Evolutionary conservation across 306 rosid genomes (phyloP), one percentile per base, ranked within the genome.

Genomic region (Lupinus albus): DNA sequence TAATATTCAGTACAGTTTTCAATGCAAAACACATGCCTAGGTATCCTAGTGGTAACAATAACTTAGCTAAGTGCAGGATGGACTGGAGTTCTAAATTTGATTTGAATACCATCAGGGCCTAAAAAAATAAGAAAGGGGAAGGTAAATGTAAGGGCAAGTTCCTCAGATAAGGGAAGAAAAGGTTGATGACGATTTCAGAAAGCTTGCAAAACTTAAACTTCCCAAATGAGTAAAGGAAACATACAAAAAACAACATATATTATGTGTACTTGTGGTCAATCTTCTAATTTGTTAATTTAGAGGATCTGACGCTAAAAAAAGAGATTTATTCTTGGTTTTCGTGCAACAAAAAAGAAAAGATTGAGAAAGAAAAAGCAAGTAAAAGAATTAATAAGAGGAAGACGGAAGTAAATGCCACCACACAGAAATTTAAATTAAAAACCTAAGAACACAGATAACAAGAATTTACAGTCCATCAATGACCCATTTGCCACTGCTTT

Each of bases 381-480:
- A 39, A 73, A 53, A 11, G 16, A 75, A 63, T 41, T 54, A 41
- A 33, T 18, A 30, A 3, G 47, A 52, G 55, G 35, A 61, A 55
- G 67, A 48, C 28, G 62, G 65, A 21, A 50, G 12, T 62, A 47
- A 45, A 57, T 70, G 67, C 50, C 16, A 15, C 51, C 56, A 36
- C 28, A 51, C 38, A 47, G 51, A 73, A 38, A 78, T 68, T 70
- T 46, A 63, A 16, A 18, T 78, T 30, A 47, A 13, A 73, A 60
- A 16, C 36, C 53, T 69, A 28, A 38, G 70, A 16, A 63, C 17
- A 55, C 70, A 73, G 83, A 17, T 45, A 63, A 72, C 17, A 78
- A 75, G 78, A 74, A 74, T 41, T 71, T 94, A 94, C 99, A 90
- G 87, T 78, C 97, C 99, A 52, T 90, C 95, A 21, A 94, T 85